Evolutionary conservation across 2,329 filamentous ascomycete species (phyloP).

Genomic region (Sporothrix phasma): DNA sequence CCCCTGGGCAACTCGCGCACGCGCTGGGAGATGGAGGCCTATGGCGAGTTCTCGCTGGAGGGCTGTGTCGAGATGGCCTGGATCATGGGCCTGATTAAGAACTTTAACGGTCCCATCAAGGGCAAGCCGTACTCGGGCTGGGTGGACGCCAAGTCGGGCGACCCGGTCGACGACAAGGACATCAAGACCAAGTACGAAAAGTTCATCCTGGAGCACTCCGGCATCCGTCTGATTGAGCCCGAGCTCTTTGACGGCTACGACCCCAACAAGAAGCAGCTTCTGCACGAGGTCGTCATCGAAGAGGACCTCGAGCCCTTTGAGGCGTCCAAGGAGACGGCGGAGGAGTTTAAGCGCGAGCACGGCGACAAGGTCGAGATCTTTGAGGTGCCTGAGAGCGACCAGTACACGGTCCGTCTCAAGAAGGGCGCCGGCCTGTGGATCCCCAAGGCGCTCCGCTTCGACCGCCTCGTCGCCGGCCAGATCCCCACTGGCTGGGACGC

Average conservation of each 20-base stretch:
- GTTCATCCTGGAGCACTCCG: conserved; percentile 88
- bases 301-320: conserved; percentile 97
- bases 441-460: conserved; percentile 92
- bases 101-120: conserved; percentile 93
- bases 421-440: conserved; percentile 94
- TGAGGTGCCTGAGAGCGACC: conserved; percentile 84
- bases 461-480: conserved; percentile 93
- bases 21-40: conserved; percentile 98
- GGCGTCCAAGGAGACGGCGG: conserved; percentile 89
- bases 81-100: conserved; percentile 99
- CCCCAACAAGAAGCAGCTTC: conserved; percentile 94
- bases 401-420: conserved; percentile 89
- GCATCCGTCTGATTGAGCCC: conserved; percentile 94
- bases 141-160: conserved; percentile 89
- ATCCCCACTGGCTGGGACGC: conserved; percentile 96
- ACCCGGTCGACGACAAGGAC: conserved; percentile 96
- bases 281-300: conserved; percentile 95
- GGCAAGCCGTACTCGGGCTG: conserved; percentile 93
- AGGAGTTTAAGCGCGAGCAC: conserved; percentile 95
- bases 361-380: conserved; percentile 97
- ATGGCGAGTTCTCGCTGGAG: conserved; percentile 92
- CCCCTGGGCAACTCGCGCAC: conserved; percentile 97
- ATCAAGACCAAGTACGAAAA: conserved; percentile 97
- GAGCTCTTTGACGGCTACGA: conserved; percentile 96
- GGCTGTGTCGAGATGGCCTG: conserved; percentile 99